phyloP scores from a whole-genome alignment of 352 stramenopile species.

The Phytophthora aleatoria region DNA sequence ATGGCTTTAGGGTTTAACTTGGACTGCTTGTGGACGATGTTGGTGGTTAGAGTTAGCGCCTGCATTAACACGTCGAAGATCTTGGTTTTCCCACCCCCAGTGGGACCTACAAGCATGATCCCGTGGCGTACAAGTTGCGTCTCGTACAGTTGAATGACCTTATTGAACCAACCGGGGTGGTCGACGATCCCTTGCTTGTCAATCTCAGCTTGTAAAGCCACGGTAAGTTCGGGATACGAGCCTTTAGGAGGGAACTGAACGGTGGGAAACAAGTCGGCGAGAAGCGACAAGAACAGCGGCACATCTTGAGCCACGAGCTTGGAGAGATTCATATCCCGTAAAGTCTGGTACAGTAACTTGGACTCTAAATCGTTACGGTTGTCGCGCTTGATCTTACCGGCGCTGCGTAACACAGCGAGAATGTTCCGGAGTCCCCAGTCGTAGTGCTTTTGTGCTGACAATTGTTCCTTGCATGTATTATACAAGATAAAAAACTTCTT shows the following conservation, averaged over 20 bases:
- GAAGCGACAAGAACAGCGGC: slow-evolving; percentile 96
- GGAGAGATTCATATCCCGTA: slow-evolving; percentile 98
- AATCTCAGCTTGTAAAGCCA: slow-evolving; percentile 85
- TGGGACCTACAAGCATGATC: slow-evolving; percentile 99
- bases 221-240: slow-evolving; percentile 96
- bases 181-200: slow-evolving; percentile 92
- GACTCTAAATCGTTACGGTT: slow-evolving; percentile 89
- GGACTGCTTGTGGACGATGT: slow-evolving; percentile 94
- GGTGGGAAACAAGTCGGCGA: slow-evolving; percentile 97
- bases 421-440: slow-evolving; percentile 93
- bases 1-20: slow-evolving; percentile 99
- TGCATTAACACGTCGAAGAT: slow-evolving; percentile 96
- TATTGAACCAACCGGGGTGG: slow-evolving; percentile 91
- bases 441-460: slow-evolving; percentile 93
- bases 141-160: slow-evolving; percentile 98
- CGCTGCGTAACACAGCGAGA: slow-evolving; percentile 86
- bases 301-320: slow-evolving; percentile 99
- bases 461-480: slow-evolving; percentile 91
- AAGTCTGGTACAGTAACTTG: slow-evolving; percentile 88
- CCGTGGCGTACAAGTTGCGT: slow-evolving; percentile 97
- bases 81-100: slow-evolving; percentile 97
- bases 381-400: slow-evolving; percentile 92
- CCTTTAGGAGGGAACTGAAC: slow-evolving; percentile 91
- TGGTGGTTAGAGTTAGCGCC: slow-evolving; percentile 92
- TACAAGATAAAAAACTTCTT: slow-evolving; percentile 95